Conservation (phyloP, 2,329 filamentous ascomycete species). For the Ceratocystiopsis brevicomis region DNA sequence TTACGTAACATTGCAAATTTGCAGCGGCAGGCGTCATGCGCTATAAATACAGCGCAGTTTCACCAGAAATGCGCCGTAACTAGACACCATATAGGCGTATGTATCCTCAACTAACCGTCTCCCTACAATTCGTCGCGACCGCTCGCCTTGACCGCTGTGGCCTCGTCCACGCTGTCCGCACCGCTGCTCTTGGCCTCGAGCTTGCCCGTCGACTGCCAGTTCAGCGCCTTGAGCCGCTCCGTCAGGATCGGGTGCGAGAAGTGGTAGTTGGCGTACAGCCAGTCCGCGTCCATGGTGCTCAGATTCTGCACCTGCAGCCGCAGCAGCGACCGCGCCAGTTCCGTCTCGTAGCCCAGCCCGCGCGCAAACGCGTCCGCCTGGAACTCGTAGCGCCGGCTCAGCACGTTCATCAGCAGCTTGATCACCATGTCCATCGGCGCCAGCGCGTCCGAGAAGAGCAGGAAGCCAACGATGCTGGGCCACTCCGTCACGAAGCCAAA, state of each 20-base stretch:
- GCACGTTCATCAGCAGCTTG: slow-evolving; percentile 88
- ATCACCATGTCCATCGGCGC: slow-evolving; percentile 86
- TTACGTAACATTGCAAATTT: no score
- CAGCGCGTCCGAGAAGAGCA: slow-evolving; percentile 93
- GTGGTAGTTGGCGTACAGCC: slow-evolving; percentile 96
- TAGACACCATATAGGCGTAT: no score
- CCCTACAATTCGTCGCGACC: slow-evolving; percentile 54
- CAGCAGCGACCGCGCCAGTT: slow-evolving; percentile 76
- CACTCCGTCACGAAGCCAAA: slow-evolving; percentile 74
- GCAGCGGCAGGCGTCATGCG: no score
- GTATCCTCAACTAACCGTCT: no score
- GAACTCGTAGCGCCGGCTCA: slow-evolving; percentile 90
- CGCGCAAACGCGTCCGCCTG: slow-evolving; percentile 84
- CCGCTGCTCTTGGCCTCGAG: slow-evolving; percentile 15
- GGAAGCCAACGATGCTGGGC: slow-evolving; percentile 92
- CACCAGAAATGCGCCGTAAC: no score
- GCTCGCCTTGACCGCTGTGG: slow-evolving; percentile 44
- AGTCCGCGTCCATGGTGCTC: slow-evolving; percentile 96
- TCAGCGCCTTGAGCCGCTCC: slow-evolving; percentile 77
- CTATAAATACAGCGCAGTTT: no score
- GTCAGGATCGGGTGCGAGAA: slow-evolving; percentile 94
- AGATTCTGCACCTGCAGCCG: slow-evolving; percentile 98
- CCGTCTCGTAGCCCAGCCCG: slow-evolving; percentile 61
- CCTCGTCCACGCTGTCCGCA: slow-evolving; percentile 18
- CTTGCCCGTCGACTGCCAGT: slow-evolving; percentile 52